Base-by-base conservation (phyloP, 352 stramenopile genomes). In the Phytophthora ramorum region DNA sequence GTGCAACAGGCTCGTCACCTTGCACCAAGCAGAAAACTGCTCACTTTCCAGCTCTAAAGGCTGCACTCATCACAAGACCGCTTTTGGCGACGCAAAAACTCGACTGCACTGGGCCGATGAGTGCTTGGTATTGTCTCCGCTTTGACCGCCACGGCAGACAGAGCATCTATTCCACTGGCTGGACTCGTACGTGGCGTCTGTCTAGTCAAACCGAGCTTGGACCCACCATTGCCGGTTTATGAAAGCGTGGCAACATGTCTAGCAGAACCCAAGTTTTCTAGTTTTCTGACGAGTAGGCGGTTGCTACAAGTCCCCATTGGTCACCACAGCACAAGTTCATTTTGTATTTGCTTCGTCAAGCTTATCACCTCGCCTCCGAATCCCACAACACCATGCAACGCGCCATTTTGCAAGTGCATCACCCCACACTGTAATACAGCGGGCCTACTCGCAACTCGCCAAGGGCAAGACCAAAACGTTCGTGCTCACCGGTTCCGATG, bases 401-500 rank as follows among this genome's bases (percentile, higher is more conserved):
- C 9, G 50, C 50, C 50, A 55, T 55, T 16, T n/a, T 22, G 19
- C 47, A 44, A 55, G 0, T 55, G 5, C 47, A 30, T 28, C 2
- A 30, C 30, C 30, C 9, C 47, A n/a, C 30, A 20, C 17, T 19
- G n/a, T n/a, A n/a, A 17, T 56, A 34, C 49, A 56, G 32, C 34
- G 34, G 20, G 49, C 49, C 20, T 63, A 54, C 32, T 63, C 55
- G 44, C 43, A 63, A 34, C 19, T 63, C 43, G 32, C 43, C 55
- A 47, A 53, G 4, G 32, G 44, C 50, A 58, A 58, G 16, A 51
- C 41, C 35, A 41, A 37, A 13, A 37, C 44, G 49, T 67, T 64
- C 49, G 69, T 76, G 8, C 53, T 76, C 4, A 76, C 58, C 34
- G 69, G 63, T 8, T 59, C 54, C 17, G 63, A 72, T 19, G 69